Percentiles rank a stretch among this genome's conserved stretches.
phyloP scores from a whole-genome alignment of 441 rosid genomes.

The Pelargonium myrrhifolium region DNA sequence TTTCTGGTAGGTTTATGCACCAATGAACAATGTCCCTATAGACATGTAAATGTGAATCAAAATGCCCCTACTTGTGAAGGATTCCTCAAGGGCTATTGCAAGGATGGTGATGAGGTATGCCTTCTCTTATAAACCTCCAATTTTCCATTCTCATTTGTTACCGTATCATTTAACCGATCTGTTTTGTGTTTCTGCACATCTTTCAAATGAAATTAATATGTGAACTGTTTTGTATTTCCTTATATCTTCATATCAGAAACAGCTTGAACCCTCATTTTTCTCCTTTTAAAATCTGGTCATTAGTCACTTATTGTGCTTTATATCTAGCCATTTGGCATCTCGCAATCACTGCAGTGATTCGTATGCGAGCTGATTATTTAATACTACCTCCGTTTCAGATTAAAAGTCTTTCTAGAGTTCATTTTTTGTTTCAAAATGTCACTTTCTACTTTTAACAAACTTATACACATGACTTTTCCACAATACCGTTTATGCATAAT shows the following conservation, averaged over 20 bases:
- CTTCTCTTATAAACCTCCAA: slow-evolving; percentile 2
- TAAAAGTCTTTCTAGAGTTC: too few relatives aligned
- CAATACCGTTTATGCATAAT: too few relatives aligned
- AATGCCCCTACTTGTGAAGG: slow-evolving; percentile 72
- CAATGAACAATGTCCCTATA: slow-evolving; percentile 68
- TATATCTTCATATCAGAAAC: too few relatives aligned
- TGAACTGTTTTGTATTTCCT: not conserved
- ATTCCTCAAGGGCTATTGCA: slow-evolving; percentile 88
- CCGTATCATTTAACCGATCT: not conserved
- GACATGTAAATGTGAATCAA: slow-evolving; percentile 94
- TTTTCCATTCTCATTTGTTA: not conserved
- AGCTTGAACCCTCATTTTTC: not conserved
- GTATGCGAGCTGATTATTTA: too few relatives aligned
- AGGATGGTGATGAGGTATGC: slow-evolving; percentile 82
- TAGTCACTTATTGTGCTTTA: too few relatives aligned
- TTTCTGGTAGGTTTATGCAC: slow-evolving; percentile 70
- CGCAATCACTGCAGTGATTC: too few relatives aligned
- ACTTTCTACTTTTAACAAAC: too few relatives aligned
- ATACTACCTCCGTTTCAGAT: too few relatives aligned
- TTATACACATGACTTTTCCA: too few relatives aligned
- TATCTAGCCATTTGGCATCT: not conserved
- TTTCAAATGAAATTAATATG: not conserved
- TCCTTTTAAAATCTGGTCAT: not conserved
- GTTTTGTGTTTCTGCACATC: not conserved
- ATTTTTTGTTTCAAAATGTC: too few relatives aligned